Conservation (phyloP, 1,139 yeast species). For the Wickerhamiella infanticola region DNA sequence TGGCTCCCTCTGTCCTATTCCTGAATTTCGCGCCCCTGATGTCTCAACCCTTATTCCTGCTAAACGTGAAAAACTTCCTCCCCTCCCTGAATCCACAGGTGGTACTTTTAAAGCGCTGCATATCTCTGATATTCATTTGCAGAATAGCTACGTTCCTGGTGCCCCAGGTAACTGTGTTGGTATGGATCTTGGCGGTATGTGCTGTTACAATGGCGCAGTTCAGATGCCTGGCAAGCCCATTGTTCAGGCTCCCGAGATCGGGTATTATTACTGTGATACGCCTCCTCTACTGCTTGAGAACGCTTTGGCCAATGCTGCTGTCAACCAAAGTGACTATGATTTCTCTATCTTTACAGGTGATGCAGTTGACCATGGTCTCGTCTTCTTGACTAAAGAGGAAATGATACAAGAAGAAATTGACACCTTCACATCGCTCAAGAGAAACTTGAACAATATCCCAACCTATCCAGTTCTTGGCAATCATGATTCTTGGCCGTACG, state of each 20-base stretch:
- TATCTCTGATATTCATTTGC: conserved; percentile 48
- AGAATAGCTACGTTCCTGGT: conserved; percentile 40
- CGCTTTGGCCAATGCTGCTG: conserved; percentile 33
- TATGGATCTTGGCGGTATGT: conserved; percentile 27
- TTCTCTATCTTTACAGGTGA: conserved; percentile 60
- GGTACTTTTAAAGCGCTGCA: conserved; percentile 49
- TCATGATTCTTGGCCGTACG: conserved; percentile 62
- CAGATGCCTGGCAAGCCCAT: conserved; percentile 23
- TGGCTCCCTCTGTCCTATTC: conserved; percentile 29
- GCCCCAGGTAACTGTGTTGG: conserved; percentile 41
- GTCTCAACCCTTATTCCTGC: background rate
- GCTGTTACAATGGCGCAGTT: conserved; percentile 32
- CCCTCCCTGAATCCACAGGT: conserved; percentile 23
- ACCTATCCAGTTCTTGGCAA: conserved; percentile 55
- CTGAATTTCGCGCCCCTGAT: conserved; percentile 15
- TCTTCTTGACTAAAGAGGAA: conserved; percentile 37
- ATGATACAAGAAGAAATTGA: conserved; percentile 40
- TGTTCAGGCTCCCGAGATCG: conserved; percentile 38
- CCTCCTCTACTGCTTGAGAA: conserved; percentile 33
- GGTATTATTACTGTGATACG: background rate
- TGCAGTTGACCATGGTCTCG: conserved; percentile 44
- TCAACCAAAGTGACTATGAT: conserved; percentile 26
- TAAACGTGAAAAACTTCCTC: background rate
- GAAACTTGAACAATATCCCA: conserved; percentile 38
- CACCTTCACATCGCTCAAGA: conserved; percentile 39